Evolutionary conservation across 2,329 filamentous ascomycete genomes (phyloP), one percentile per base, ranked within the genome.

Genomic region (Colletotrichum eremochloae): DNA sequence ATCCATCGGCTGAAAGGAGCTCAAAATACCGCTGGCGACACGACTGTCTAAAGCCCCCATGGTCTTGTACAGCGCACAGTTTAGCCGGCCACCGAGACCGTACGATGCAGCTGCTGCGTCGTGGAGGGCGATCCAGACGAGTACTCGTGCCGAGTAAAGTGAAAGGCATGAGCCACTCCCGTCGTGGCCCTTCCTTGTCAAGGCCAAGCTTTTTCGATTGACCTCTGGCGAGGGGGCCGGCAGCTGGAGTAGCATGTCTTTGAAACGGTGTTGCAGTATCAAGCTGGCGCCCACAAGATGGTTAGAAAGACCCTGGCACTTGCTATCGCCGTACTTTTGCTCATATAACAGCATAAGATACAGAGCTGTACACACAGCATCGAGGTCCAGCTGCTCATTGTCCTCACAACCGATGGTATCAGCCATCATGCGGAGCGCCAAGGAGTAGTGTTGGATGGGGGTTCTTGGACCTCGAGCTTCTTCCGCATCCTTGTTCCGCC

Each of bases 271-370:
- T 53, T 78, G 75, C 24, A 82, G 61, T 29, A 82, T 75, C 42
- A 79, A 74, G 3, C 80, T 76, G 4, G 80, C 77, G 0, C 80
- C 81, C 24, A 75, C 76, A 5, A 82, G 75, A 62, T 82, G 81
- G 29, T 80, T 79, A 2, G 76, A 66, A 44, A 80, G 73, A 1
- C 80, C 79, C 9, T 73, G 75, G 29, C 80, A 80, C 14, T 70
- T 74, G 1, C 76, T 75, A 20, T 83, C 81, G n/a, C 81, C 81
- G 46, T 79, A 81, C 44, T 81, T 81, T 66, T 82, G 81, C 73
- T 82, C 81, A 46, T 82, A 83, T 2, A 80, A 55, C 1, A 82
- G 76, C 80, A 83, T 82, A 12, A 83, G 71, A 72, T 80, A 82
- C 8, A 82, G 63, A 0, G 78, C 76, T 1, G 80, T 78, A 18